Conservation (phyloP, 1,284 basidiomycete species). For the Omphalotus olearius region DNA sequence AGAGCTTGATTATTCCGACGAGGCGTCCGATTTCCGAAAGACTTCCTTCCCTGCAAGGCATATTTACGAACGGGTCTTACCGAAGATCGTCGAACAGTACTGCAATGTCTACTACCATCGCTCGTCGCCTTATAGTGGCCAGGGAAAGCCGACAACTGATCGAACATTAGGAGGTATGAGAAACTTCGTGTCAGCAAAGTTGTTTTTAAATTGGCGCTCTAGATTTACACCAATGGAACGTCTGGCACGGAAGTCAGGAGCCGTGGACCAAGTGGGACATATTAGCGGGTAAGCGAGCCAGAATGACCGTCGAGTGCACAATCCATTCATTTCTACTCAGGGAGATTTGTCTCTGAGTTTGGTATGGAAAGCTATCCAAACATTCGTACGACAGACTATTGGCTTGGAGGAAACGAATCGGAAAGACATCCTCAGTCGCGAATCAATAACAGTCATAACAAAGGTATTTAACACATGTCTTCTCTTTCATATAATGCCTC, state of each 20-base stretch:
- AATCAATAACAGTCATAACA: slow-evolving; percentile 80
- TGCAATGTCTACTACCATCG: slow-evolving; percentile 79
- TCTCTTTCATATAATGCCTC: neutral
- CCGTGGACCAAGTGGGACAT: slow-evolving; percentile 90
- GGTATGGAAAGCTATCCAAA: slow-evolving; percentile 86
- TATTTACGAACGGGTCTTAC: slow-evolving; percentile 83
- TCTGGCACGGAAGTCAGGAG: slow-evolving; percentile 81
- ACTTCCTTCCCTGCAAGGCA: slow-evolving; percentile 83
- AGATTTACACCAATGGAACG: slow-evolving; percentile 58
- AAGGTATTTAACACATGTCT: slow-evolving; percentile 26
- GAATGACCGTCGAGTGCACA: neutral
- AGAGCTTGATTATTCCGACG: slow-evolving; percentile 78
- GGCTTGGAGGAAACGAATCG: slow-evolving; percentile 64
- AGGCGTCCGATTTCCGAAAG: slow-evolving; percentile 76
- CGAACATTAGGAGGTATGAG: slow-evolving; percentile 79
- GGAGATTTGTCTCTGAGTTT: slow-evolving; percentile 79
- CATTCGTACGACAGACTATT: slow-evolving; percentile 80
- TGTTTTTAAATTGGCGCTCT: slow-evolving; percentile 5
- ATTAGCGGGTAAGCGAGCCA: slow-evolving; percentile 58
- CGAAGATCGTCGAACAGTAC: slow-evolving; percentile 61
- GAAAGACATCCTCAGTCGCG: slow-evolving; percentile 87
- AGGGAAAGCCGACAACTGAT: slow-evolving; percentile 71
- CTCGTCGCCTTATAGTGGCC: slow-evolving; percentile 81
- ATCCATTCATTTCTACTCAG: neutral
- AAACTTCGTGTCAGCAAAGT: slow-evolving; percentile 45